phyloP scores from a whole-genome alignment of 2,329 filamentous ascomycete genomes.

The Pseudocercospora eumusae region DNA sequence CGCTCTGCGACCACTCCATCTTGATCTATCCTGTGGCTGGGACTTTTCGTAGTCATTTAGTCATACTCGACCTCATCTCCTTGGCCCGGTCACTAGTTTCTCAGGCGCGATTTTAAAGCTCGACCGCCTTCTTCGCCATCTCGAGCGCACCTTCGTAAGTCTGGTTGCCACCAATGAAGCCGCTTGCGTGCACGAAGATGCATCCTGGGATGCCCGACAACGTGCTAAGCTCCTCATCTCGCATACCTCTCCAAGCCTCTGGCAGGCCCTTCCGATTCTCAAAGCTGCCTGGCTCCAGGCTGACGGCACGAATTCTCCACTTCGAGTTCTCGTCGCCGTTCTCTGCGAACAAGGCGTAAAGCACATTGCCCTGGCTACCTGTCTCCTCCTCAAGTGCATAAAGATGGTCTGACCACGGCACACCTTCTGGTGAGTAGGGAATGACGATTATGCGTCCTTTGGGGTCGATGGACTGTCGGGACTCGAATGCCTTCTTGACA shows the following conservation, averaged over 20 bases:
- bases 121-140: conserved; percentile 78
- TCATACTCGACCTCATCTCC: background rate
- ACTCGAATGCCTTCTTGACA: conserved; percentile 73
- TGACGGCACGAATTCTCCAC: conserved; percentile 94
- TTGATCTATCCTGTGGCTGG: background rate
- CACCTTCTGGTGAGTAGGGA: conserved; percentile 61
- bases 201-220: conserved; percentile 69
- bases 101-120: conserved; percentile 33
- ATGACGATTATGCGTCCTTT: conserved; percentile 81
- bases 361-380: conserved; percentile 55
- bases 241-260: conserved; percentile 85
- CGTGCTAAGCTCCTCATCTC: conserved; percentile 80
- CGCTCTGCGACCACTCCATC: background rate
- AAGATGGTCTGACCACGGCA: conserved; percentile 96
- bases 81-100: background rate
- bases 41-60: background rate
- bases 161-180: conserved; percentile 95
- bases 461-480: conserved; percentile 66
- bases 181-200: conserved; percentile 90
- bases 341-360: conserved; percentile 92
- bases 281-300: conserved; percentile 80
- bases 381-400: conserved; percentile 76
- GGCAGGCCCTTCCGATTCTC: conserved; percentile 88
- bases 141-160: conserved; percentile 82
- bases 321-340: conserved; percentile 71